These are phyloP conservation scores for Heterobasidion occidentale DNA, from an alignment of 1,284 basidiomycete genomes.

Conservation along the genomic window DNA sequence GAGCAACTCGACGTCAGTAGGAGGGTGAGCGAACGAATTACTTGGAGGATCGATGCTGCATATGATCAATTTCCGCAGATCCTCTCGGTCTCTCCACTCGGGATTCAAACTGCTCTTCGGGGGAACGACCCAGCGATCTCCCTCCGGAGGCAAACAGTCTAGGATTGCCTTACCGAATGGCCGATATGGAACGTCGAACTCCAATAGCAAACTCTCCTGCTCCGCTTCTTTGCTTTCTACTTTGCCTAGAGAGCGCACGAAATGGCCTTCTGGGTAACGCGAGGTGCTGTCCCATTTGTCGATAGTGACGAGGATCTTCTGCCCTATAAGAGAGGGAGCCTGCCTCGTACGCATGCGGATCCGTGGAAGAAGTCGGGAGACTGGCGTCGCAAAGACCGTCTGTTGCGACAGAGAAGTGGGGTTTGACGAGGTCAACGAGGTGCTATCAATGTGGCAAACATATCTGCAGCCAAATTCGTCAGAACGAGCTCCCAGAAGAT, in stretches of 20 bases:
- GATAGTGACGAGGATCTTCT: constrained; percentile 95
- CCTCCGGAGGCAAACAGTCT: constrained; percentile 86
- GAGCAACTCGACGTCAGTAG: neutral
- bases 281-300: constrained; percentile 87
- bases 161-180: constrained; percentile 95
- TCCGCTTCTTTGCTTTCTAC: constrained; percentile 95
- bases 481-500: constrained; percentile 1
- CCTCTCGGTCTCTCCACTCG: constrained; percentile 84
- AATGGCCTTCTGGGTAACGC: constrained; percentile 95
- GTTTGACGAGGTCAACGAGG: constrained; percentile 77
- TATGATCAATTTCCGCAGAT: constrained; percentile 81
- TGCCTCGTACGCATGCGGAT: constrained; percentile 94
- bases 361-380: constrained; percentile 87
- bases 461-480: constrained; percentile 41
- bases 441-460: constrained; percentile 92
- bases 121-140: constrained; percentile 91
- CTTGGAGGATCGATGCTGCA: constrained; percentile 98
- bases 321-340: constrained; percentile 79
- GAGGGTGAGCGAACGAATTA: constrained; percentile 22
- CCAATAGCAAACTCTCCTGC: constrained; percentile 89
- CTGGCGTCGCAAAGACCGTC: constrained; percentile 92
- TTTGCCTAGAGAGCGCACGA: constrained; percentile 88
- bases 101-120: constrained; percentile 49
- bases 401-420: constrained; percentile 81
- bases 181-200: constrained; percentile 95